Conservation (phyloP, 805 yeast genomes). For the Saturnispora zaruensis region DNA sequence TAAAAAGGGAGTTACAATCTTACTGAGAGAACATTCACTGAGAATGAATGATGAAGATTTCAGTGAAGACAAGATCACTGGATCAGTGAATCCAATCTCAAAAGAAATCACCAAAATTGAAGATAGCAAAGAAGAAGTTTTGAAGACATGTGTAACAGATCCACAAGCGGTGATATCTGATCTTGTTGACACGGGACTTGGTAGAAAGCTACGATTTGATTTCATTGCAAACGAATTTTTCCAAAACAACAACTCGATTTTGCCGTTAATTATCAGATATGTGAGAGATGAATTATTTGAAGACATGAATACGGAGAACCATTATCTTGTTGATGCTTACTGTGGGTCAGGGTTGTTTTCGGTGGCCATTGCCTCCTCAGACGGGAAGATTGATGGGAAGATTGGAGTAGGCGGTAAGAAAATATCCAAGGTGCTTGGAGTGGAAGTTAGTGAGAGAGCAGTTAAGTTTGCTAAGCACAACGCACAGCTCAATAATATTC, state of each 20-base stretch:
- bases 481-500: slow-evolving; percentile 64
- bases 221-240: slow-evolving; percentile 94
- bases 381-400: slow-evolving; percentile 2
- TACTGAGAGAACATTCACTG: slow-evolving; percentile 71
- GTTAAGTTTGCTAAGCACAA: slow-evolving; percentile 80
- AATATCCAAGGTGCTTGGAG: slow-evolving; percentile 84
- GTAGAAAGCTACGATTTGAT: slow-evolving; percentile 48
- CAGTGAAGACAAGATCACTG: slow-evolving; percentile 29
- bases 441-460: slow-evolving; percentile 86
- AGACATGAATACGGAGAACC: slow-evolving; percentile 24
- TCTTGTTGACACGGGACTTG: slow-evolving; percentile 46
- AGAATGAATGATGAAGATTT: slow-evolving; percentile 27
- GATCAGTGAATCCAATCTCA: slow-evolving; percentile 21
- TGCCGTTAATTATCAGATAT: slow-evolving; percentile 74
- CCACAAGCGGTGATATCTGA: slow-evolving; percentile 75
- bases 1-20: slow-evolving; percentile 71
- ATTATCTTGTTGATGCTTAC: slow-evolving; percentile 84
- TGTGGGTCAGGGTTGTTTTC: slow-evolving; percentile 95
- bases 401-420: slow-evolving; percentile 29
- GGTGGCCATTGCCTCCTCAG: slow-evolving; percentile 56
- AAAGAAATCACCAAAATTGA: slow-evolving; percentile 9
- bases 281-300: slow-evolving; percentile 63
- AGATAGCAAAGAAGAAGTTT: slow-evolving; percentile 17
- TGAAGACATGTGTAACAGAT: slow-evolving; percentile 71
- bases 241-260: slow-evolving; percentile 88